Conservation (phyloP, 2,329 filamentous ascomycete genomes). For the Trichoderma afroharzianum region DNA sequence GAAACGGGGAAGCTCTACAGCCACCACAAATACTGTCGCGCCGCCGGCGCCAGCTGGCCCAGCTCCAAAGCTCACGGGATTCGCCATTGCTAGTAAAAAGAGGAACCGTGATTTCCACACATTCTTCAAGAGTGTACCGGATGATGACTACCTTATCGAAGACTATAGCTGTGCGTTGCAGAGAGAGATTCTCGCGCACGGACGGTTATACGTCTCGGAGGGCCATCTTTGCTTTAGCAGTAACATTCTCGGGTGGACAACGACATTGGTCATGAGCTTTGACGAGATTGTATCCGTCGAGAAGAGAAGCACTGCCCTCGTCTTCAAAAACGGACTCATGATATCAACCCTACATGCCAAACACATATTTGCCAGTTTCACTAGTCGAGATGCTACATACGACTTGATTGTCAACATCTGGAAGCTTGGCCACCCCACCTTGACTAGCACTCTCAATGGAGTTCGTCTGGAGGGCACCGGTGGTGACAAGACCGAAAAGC, state of each 20-base stretch:
- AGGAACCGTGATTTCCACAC: slow-evolving; percentile 93
- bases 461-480: slow-evolving; percentile 76
- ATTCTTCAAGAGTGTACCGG: slow-evolving; percentile 92
- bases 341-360: slow-evolving; percentile 94
- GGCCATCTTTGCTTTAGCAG: slow-evolving; percentile 98
- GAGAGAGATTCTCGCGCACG: slow-evolving; percentile 90
- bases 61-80: slow-evolving; percentile 80
- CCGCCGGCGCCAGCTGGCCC: slow-evolving; percentile 37
- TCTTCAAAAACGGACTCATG: slow-evolving; percentile 97
- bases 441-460: slow-evolving; percentile 88
- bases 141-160: slow-evolving; percentile 96
- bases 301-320: slow-evolving; percentile 89
- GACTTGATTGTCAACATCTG: slow-evolving; percentile 97
- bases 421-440: slow-evolving; percentile 90
- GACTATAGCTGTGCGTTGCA: slow-evolving; percentile 97
- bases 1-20: slow-evolving; percentile 78
- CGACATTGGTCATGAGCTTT: slow-evolving; percentile 95
- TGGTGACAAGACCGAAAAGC: slow-evolving; percentile 88
- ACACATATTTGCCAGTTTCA: slow-evolving; percentile 92
- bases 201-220: slow-evolving; percentile 92
- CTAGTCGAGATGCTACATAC: slow-evolving; percentile 92
- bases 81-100: slow-evolving; percentile 93
- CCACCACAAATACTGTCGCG: slow-evolving; percentile 63
- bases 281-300: slow-evolving; percentile 96
- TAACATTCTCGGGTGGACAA: slow-evolving; percentile 98